phyloP scores from a whole-genome alignment of 2,329 filamentous ascomycete genomes.

The Pyricularia pennisetigena region DNA sequence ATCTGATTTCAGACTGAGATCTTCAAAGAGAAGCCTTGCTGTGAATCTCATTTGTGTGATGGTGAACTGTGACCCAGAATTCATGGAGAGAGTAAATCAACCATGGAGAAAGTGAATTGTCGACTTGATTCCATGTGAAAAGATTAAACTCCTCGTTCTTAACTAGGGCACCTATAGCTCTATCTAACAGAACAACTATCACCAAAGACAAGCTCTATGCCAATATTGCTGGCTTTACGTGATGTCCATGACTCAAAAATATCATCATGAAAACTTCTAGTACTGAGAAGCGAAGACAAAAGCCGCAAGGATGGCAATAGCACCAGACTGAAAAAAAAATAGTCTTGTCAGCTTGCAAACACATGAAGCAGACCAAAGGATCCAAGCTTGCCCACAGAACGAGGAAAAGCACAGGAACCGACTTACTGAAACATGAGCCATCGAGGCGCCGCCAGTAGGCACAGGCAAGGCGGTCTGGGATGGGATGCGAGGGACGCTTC shows the following conservation, averaged over 20 bases:
- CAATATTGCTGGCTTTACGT: neutral
- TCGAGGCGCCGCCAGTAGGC: neutral
- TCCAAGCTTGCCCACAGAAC: neutral
- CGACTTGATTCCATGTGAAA: no score
- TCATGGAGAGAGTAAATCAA: no score
- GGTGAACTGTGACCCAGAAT: no score
- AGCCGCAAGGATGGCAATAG: neutral
- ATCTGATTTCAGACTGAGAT: no score
- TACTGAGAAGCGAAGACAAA: slow-evolving; percentile 3
- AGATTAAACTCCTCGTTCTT: neutral
- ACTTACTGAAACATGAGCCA: neutral
- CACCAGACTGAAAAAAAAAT: neutral
- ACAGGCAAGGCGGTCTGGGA: neutral
- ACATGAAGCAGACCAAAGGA: neutral
- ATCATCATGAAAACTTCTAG: neutral
- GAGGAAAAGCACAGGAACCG: no score
- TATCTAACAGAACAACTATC: neutral
- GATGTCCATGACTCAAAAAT: neutral
- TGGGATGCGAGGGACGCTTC: neutral
- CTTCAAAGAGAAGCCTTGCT: no score
- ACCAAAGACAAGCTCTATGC: neutral
- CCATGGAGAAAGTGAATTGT: no score
- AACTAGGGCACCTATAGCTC: neutral
- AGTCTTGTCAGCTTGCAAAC: neutral
- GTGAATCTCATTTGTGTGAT: no score